phyloP scores from a whole-genome alignment of 2,329 filamentous ascomycete genomes.

The Cephalotrichum gorgonifer region DNA sequence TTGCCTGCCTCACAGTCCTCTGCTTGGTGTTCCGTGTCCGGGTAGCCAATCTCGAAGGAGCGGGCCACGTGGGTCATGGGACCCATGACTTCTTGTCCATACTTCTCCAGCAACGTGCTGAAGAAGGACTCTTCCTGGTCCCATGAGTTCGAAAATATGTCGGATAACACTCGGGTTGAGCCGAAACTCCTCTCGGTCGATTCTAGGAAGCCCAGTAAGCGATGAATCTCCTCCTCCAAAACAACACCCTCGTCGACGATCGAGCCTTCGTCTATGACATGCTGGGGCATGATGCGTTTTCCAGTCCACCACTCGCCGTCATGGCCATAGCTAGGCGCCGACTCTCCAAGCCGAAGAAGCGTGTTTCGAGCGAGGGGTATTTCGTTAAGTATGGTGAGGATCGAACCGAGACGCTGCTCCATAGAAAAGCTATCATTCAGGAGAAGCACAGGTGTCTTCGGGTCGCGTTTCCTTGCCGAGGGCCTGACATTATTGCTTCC shows the following conservation, averaged over 20 bases:
- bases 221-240: conserved; percentile 46
- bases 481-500: conserved; percentile 19
- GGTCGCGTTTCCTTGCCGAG: conserved; percentile 8
- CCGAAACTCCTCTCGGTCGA: conserved; percentile 49
- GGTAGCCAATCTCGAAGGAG: not conserved
- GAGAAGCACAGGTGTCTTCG: conserved; percentile 41
- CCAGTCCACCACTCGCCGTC: conserved; percentile 54
- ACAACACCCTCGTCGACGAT: conserved; percentile 13
- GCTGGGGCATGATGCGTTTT: conserved; percentile 32
- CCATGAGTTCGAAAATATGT: conserved; percentile 8
- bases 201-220: conserved; percentile 54
- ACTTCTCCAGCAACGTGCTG: not conserved
- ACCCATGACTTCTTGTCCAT: not conserved
- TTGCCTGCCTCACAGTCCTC: not conserved
- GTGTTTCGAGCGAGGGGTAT: conserved; percentile 49
- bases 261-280: conserved; percentile 17
- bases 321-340: conserved; percentile 39
- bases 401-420: conserved; percentile 35
- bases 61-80: not conserved
- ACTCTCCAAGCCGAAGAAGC: conserved; percentile 32
- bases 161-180: conserved; percentile 36
- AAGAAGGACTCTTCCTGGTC: conserved; percentile 1
- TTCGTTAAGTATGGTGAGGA: conserved; percentile 49
- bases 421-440: conserved; percentile 21
- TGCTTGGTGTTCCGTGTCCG: not conserved